Base-by-base conservation (phyloP, 1,284 basidiomycete genomes). In the Irpex lacteus region DNA sequence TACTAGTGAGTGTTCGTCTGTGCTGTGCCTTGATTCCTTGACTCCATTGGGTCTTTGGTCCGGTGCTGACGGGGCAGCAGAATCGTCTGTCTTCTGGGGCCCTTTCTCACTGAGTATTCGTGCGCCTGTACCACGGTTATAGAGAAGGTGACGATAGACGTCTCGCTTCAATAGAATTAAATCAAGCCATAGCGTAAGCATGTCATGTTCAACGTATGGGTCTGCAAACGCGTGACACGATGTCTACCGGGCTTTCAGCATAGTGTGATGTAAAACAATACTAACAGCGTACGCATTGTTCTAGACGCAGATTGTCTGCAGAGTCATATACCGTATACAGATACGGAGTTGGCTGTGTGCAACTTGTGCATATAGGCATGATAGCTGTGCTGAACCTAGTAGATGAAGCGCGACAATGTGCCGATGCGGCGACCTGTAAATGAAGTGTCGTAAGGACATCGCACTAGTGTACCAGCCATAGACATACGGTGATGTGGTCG, bases 61-160 rank as follows among this genome's bases (percentile, higher is more conserved):
- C 32, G 44, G 32, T 47, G 11, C 34, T 15, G 11, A 36, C 34
- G 49, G 8, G 19, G 40, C 44, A 18, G 13, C 18, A 21, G 60
- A 47, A 49, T 34, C 9, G 40, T n/a, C n/a, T 63, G 40, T 55
- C 19, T 21, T 26, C 58, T 60, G 15, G 15, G 18, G 32, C 9
- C 62, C 36, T 32, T 47, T 66, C 9, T 66, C 74, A 18, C 73
- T 64, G 73, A 70, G 75, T 65, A 75, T 81, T 65, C 86, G 77
- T 1, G 91, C 90, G 53, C 83, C 81, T 1, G 88, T 78, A 4
- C 88, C 92, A 53, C 93, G 82, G 71, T 98, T 98, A 74, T 93
- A 97, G n/a, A 98, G 78, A 26, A 98, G 77, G 77, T 98, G 95
- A 11, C 93, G 82, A 73, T 92, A 97, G 1, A 96, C 95, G 21